Conservation (phyloP, 2,329 filamentous ascomycete species). For the Paramyrothecium sp. region DNA sequence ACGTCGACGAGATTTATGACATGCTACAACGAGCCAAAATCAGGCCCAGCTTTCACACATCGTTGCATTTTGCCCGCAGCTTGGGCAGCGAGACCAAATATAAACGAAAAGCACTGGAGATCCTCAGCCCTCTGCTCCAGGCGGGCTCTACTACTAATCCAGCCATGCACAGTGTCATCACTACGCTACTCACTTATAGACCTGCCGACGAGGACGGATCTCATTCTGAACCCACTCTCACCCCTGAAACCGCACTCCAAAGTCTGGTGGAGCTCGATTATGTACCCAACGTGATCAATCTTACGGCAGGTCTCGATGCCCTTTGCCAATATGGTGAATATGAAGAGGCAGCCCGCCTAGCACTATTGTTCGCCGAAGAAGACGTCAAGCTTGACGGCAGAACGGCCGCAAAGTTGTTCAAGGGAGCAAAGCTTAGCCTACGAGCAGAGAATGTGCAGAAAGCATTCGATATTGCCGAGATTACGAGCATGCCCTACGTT, state of each 20-base stretch:
- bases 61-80: conserved; percentile 43
- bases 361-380: conserved; percentile 29
- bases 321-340: conserved; percentile 54
- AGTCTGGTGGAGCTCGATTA: conserved; percentile 59
- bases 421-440: conserved; percentile 61
- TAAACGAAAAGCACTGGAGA: conserved; percentile 41
- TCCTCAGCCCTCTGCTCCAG: conserved; percentile 36
- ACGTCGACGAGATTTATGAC: conserved; percentile 18
- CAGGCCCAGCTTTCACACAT: conserved; percentile 20
- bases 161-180: conserved; percentile 55
- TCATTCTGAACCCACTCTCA: conserved; percentile 15
- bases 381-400: conserved; percentile 62
- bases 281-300: conserved; percentile 59
- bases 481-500: conserved; percentile 44
- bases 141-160: conserved; percentile 23
- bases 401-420: conserved; percentile 69
- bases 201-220: conserved; percentile 14
- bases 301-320: conserved; percentile 70
- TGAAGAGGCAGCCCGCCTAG: conserved; percentile 31
- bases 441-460: conserved; percentile 51
- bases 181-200: conserved; percentile 50
- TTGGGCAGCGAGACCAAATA: conserved; percentile 37
- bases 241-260: conserved; percentile 27
- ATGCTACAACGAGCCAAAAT: conserved; percentile 35
- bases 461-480: conserved; percentile 36